phyloP scores from a whole-genome alignment of 2,329 filamentous ascomycete species.

The Exophiala sideris region DNA sequence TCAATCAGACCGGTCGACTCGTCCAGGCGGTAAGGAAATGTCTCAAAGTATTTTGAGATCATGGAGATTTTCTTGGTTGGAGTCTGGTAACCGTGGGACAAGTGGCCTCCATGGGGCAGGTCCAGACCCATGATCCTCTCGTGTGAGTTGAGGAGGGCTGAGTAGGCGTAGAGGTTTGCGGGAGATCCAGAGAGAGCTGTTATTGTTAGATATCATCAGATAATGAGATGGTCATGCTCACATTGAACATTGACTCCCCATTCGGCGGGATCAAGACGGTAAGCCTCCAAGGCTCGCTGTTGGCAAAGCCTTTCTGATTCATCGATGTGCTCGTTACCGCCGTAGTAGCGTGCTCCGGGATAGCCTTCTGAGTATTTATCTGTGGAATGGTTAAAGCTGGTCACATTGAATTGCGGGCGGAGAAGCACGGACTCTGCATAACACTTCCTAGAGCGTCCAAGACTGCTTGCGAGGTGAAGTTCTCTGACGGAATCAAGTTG shows the following conservation, averaged over 20 bases:
- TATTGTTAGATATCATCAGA: slow-evolving; percentile 5
- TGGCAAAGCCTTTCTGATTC: slow-evolving; percentile 94
- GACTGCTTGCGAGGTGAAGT: slow-evolving; percentile 96
- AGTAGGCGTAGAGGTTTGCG: slow-evolving; percentile 97
- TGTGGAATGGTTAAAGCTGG: slow-evolving; percentile 6
- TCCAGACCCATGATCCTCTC: slow-evolving; percentile 97
- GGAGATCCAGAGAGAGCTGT: slow-evolving; percentile 73
- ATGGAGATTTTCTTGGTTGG: slow-evolving; percentile 94
- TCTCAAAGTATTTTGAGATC: slow-evolving; percentile 98
- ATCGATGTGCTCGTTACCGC: slow-evolving; percentile 98
- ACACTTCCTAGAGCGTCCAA: slow-evolving; percentile 93
- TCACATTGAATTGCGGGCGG: neutral
- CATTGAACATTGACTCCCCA: slow-evolving; percentile 99
- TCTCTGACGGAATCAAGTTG: slow-evolving; percentile 97
- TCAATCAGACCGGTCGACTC: slow-evolving; percentile 90
- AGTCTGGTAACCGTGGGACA: slow-evolving; percentile 96
- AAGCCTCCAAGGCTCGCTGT: slow-evolving; percentile 84
- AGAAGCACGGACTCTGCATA: slow-evolving; percentile 63
- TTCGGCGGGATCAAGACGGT: slow-evolving; percentile 78
- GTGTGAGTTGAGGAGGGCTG: slow-evolving; percentile 87
- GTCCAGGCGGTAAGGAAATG: slow-evolving; percentile 87
- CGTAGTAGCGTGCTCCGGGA: slow-evolving; percentile 97
- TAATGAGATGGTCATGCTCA: neutral
- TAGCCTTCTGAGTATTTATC: slow-evolving; percentile 99
- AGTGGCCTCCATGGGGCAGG: slow-evolving; percentile 90